These are phyloP conservation scores for Rhizopogon vesiculosus DNA, from an alignment of 768 basidiomycete genomes.

Conservation along the genomic window DNA sequence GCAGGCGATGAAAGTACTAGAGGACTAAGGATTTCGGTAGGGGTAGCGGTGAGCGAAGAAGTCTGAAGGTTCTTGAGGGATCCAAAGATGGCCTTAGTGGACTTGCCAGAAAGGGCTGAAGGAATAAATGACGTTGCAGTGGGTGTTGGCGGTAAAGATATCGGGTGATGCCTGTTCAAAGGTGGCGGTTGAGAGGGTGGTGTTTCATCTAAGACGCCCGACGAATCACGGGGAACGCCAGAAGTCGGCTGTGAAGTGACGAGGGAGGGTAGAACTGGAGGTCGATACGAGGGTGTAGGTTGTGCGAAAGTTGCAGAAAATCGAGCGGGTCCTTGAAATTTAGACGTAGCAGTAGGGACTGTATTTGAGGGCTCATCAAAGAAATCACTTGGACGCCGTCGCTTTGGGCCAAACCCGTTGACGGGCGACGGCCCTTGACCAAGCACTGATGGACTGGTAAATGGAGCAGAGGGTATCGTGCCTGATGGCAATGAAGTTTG, in stretches of 20 bases:
- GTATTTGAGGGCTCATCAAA: too few relatives aligned
- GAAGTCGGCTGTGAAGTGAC: slow-evolving; percentile 7
- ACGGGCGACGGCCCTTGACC: too few relatives aligned
- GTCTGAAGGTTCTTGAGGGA: slow-evolving; percentile 24
- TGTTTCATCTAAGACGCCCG: slow-evolving; percentile 4
- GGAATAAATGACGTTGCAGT: slow-evolving; percentile 17
- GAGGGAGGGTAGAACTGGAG: slow-evolving; percentile 10
- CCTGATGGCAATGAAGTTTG: not conserved
- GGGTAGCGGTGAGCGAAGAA: slow-evolving; percentile 10
- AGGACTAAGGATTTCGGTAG: slow-evolving; percentile 27
- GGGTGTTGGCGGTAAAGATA: slow-evolving; percentile 30
- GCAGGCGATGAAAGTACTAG: slow-evolving; percentile 23
- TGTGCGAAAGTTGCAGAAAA: not conserved
- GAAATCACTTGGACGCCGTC: not conserved
- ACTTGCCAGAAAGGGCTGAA: slow-evolving; percentile 3
- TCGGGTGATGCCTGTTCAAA: slow-evolving; percentile 23
- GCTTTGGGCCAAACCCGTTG: too few relatives aligned
- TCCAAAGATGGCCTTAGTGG: slow-evolving; percentile 15
- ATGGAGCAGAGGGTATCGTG: not conserved
- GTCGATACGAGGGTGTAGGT: slow-evolving; percentile 4
- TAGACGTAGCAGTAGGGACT: not conserved
- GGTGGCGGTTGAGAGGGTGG: slow-evolving; percentile 21
- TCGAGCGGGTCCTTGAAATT: slow-evolving; percentile 1
- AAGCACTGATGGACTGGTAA: not conserved
- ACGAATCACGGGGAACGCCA: not conserved